Evolutionary conservation across 2,329 filamentous ascomycete species (phyloP).

Genomic region (Xylariaceae sp.): DNA sequence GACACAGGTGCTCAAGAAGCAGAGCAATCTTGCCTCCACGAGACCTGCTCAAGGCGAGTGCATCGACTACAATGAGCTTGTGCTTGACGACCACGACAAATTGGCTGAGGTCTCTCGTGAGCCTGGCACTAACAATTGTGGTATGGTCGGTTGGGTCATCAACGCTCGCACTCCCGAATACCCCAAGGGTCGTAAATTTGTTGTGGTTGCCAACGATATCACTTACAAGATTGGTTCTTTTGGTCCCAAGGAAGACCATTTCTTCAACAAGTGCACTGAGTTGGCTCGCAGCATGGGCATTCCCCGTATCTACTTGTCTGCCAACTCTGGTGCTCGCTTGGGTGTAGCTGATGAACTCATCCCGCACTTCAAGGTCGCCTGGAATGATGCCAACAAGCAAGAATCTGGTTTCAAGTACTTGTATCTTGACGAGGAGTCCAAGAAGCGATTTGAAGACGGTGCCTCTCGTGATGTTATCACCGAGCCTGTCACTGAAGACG

Average conservation of each 20-base stretch:
- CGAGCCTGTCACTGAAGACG: constrained; percentile 78
- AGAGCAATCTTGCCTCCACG: constrained; percentile 70
- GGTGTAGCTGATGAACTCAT: constrained; percentile 96
- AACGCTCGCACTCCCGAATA: constrained; percentile 95
- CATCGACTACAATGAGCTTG: constrained; percentile 89
- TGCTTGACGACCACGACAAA: constrained; percentile 90
- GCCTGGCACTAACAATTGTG: constrained; percentile 89
- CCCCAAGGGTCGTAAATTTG: constrained; percentile 83
- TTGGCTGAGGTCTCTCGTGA: constrained; percentile 91
- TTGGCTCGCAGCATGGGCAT: constrained; percentile 91
- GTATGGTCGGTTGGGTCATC: constrained; percentile 98
- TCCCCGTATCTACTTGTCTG: constrained; percentile 94
- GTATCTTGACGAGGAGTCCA: constrained; percentile 82
- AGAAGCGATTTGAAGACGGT: constrained; percentile 79
- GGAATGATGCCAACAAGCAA: constrained; percentile 79
- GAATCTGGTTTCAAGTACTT: constrained; percentile 95
- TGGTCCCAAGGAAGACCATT: constrained; percentile 91
- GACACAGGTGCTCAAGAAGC: constrained; percentile 69
- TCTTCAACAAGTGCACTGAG: constrained; percentile 99
- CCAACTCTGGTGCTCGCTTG: constrained; percentile 96
- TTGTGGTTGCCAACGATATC: constrained; percentile 98
- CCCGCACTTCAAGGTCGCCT: constrained; percentile 93
- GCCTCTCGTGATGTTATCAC: constrained; percentile 77
- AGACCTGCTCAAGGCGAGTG: constrained; percentile 85
- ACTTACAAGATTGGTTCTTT: constrained; percentile 99